phyloP scores from a whole-genome alignment of 2,329 filamentous ascomycete genomes.

The Sarocladiaceae sp. region DNA sequence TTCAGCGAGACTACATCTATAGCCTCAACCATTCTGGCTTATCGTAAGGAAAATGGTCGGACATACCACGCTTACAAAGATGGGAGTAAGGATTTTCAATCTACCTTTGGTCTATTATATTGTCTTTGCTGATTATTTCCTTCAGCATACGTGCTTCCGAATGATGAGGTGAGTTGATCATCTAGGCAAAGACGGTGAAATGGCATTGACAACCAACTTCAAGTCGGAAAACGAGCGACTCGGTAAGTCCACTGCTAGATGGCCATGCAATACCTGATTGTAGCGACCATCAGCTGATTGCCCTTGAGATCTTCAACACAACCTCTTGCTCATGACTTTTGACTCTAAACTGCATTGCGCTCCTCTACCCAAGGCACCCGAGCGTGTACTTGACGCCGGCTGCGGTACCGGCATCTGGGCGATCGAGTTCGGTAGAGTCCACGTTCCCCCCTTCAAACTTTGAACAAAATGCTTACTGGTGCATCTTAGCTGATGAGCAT shows the following conservation, averaged over 20 bases:
- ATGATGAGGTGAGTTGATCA: not conserved
- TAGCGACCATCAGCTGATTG: not conserved
- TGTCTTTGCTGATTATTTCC: not conserved
- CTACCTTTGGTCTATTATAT: too few species aligned
- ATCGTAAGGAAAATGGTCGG: conserved; percentile 30
- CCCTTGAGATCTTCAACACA: conserved; percentile 27
- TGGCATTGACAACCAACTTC: not conserved
- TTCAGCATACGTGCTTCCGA: conserved; percentile 1
- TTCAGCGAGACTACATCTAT: not conserved
- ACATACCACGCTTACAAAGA: conserved; percentile 29
- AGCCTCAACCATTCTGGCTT: conserved; percentile 28
- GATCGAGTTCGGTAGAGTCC: conserved; percentile 22
- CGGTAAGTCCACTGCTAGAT: not conserved
- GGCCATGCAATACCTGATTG: not conserved
- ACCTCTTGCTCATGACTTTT: conserved; percentile 26
- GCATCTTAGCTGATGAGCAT: conserved; percentile 13
- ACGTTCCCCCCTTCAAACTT: not conserved
- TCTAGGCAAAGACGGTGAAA: not conserved
- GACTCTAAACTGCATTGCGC: conserved; percentile 20
- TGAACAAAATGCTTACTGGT: conserved; percentile 10
- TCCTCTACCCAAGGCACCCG: conserved; percentile 18
- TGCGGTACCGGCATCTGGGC: conserved; percentile 57
- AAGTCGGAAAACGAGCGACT: conserved; percentile 5
- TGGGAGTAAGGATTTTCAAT: conserved; percentile 16
- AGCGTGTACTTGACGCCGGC: conserved; percentile 39